A percentile compares a stretch with the other conserved stretches of the same genome.
phyloP scores from a whole-genome alignment of 371 early-diverging fungal species.

The Blakeslea trispora region DNA sequence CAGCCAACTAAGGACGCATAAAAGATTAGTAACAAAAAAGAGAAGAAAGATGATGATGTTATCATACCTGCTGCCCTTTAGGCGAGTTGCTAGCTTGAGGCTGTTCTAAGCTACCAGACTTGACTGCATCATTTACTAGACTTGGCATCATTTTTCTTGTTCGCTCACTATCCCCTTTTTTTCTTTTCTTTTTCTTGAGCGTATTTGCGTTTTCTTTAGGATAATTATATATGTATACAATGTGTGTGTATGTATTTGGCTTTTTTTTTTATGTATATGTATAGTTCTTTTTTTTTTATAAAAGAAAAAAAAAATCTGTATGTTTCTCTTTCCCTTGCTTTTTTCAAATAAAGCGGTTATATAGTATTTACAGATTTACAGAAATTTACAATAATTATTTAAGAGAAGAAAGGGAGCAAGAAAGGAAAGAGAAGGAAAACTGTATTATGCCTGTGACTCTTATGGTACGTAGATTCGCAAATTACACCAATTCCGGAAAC shows the following conservation, averaged over 20 bases:
- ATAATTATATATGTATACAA: too few relatives aligned
- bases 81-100: conserved; percentile 16
- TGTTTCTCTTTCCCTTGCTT: background rate
- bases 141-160: conserved; percentile 16
- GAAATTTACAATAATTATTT: conserved; percentile 4
- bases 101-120: conserved; percentile 8
- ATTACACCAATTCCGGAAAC: too few relatives aligned
- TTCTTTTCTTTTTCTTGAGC: background rate
- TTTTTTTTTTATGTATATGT: too few relatives aligned
- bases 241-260: too few relatives aligned
- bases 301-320: conserved; percentile 8
- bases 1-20: conserved; percentile 6
- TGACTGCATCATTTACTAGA: conserved; percentile 15
- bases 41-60: background rate
- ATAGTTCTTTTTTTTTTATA: conserved; percentile 1
- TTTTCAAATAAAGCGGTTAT: background rate
- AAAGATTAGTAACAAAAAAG: background rate
- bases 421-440: conserved; percentile 1
- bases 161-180: conserved; percentile 6
- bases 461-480: too few relatives aligned
- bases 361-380: conserved; percentile 20
- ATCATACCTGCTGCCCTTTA: conserved; percentile 16
- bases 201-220: too few relatives aligned
- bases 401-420: conserved; percentile 7
- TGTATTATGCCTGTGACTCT: too few relatives aligned